Conservation (phyloP, 495 filamentous ascomycete genomes). For the Neurospora sublineolata region DNA sequence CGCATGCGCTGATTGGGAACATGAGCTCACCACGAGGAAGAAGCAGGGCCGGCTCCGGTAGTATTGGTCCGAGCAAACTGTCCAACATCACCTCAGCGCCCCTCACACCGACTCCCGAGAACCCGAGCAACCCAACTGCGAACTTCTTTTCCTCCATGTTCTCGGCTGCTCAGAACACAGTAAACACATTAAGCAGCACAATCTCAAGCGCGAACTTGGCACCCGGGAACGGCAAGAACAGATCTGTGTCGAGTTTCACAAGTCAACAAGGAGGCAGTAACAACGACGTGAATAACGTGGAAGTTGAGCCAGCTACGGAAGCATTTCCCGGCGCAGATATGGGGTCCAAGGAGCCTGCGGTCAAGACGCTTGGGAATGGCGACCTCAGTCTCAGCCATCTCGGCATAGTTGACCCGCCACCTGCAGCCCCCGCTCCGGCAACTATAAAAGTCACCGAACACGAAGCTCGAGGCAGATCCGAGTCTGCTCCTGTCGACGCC, state of each 20-base stretch:
- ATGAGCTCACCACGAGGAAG: conserved; percentile 54
- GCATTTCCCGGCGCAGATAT: conserved; percentile 24
- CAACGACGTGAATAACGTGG: conserved; percentile 30
- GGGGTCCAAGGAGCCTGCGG: conserved; percentile 57
- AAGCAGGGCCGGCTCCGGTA: conserved; percentile 48
- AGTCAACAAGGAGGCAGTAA: conserved; percentile 15
- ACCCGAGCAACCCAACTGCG: conserved; percentile 26
- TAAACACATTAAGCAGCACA: conserved; percentile 70
- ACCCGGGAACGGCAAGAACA: conserved; percentile 28
- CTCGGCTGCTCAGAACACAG: conserved; percentile 86
- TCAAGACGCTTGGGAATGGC: conserved; percentile 82
- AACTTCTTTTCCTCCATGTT: conserved; percentile 93
- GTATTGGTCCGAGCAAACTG: conserved; percentile 74
- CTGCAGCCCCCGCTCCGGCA: conserved; percentile 29
- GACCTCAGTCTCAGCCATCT: conserved; percentile 80
- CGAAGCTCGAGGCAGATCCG: conserved; percentile 28
- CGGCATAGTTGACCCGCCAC: conserved; percentile 48
- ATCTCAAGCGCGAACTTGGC: conserved; percentile 51
- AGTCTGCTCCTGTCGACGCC: conserved; percentile 32
- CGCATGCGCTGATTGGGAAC: conserved; percentile 41
- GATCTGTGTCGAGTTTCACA: conserved; percentile 16
- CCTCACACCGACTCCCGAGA: conserved; percentile 58
- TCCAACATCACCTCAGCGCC: conserved; percentile 66
- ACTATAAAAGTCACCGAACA: conserved; percentile 32
- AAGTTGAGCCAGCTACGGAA: conserved; percentile 34